Evolutionary conservation across 805 yeast species (phyloP), one percentile per base, ranked within the genome.

Genomic region (Torulaspora delbrueckii): DNA sequence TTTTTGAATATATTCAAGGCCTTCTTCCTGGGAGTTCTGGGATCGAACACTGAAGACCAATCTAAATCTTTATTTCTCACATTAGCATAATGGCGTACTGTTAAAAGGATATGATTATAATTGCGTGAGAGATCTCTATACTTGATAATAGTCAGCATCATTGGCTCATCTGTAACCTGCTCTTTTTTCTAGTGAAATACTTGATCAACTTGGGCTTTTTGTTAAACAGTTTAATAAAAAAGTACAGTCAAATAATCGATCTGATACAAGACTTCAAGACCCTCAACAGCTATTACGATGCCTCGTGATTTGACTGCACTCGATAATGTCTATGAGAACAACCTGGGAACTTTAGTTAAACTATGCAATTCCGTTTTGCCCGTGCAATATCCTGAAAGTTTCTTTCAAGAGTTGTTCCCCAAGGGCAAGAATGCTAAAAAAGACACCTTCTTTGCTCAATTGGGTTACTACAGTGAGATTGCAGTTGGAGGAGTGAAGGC

Each of bases 401-500:
- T 55, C 46, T 63, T 57, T 42, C 42, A 53, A 32, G 63, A 60
- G 42, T 32, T 58, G 22, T 54, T 55, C 24, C 39, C 55, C 19
- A 37, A 47, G 9, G 42, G 45, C 6, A 42, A 46, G 33, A 46
- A 48, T 33, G 26, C 42, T 10, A 51, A 55, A 23, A 47, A 45
- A 32, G 55, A 46, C 9, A 50, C 57, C 5, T 57, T 47, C 37
- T 62, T 57, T 40, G 48, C 56, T 26, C 56, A 58, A 40, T 37
- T 58, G 45, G 85, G 83, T 0, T 85, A 72, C 65, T 84, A 74
- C 63, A 76, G 83, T 40, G 96, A 84, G 57, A 76, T 85, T 5
- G 88, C 96, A 6, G 91, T 88, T 3, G 96, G 93, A 12, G 83
- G 81, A 3, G 68, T 88, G 40, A 80, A 81, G 49, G 82, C 84